Evolutionary conservation across 345 rosid genomes (phyloP).

Genomic region (Atalantia buxifolia): DNA sequence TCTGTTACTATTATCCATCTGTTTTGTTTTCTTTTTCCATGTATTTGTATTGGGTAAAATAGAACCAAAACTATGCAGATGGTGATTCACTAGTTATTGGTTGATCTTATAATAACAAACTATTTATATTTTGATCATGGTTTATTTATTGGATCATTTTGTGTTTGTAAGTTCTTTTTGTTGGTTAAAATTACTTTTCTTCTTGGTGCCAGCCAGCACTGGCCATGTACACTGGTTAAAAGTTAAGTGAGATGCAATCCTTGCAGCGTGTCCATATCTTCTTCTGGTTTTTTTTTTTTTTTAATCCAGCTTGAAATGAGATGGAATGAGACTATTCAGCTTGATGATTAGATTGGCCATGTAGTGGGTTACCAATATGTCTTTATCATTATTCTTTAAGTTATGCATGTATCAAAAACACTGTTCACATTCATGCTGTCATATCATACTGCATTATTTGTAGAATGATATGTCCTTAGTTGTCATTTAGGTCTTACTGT

Average conservation of each 20-base stretch:
- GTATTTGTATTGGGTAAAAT: background rate
- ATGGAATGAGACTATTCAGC: background rate
- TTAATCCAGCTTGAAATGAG: background rate
- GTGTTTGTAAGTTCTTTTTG: background rate
- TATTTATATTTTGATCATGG: background rate
- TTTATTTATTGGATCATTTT: background rate
- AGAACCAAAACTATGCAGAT: background rate
- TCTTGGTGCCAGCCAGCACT: background rate
- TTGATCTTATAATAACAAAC: background rate
- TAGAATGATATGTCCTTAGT: background rate
- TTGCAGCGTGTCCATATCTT: background rate
- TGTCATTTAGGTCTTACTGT: background rate
- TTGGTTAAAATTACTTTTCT: background rate
- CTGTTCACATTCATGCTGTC: too few relatives aligned
- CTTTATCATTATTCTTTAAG: background rate
- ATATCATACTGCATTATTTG: background rate
- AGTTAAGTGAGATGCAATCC: background rate
- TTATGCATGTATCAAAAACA: background rate
- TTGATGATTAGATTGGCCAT: background rate
- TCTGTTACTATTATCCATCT: background rate
- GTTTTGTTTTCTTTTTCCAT: background rate
- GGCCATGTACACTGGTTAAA: background rate
- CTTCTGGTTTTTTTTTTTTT: background rate
- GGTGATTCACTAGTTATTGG: background rate
- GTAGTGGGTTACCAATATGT: background rate